Evolutionary conservation across 2,329 filamentous ascomycete genomes (phyloP).

Genomic region (Mycosphaerella sp.): DNA sequence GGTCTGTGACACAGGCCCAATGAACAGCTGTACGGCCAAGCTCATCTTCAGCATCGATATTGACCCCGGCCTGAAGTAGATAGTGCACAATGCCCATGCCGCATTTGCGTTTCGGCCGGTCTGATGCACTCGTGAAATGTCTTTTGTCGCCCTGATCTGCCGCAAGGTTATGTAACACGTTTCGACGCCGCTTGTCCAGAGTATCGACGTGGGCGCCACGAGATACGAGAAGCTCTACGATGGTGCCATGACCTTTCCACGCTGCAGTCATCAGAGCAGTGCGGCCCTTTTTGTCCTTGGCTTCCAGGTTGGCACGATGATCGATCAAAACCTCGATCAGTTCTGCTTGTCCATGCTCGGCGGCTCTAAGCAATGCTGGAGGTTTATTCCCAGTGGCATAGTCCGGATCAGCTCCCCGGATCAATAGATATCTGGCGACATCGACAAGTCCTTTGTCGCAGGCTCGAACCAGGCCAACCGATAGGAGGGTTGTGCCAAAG

Average conservation of each 20-base stretch:
- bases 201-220: slow-evolving; percentile 23
- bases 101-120: slow-evolving; percentile 15
- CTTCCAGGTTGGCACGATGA: slow-evolving; percentile 19
- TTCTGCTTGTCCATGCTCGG: slow-evolving; percentile 16
- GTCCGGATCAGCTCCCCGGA: slow-evolving; percentile 36
- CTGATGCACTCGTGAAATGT: slow-evolving; percentile 5
- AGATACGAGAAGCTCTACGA: slow-evolving; percentile 36
- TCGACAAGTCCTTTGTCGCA: slow-evolving; percentile 34
- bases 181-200: slow-evolving; percentile 20
- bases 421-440: slow-evolving; percentile 32
- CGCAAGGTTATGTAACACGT: slow-evolving; percentile 39
- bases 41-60: slow-evolving; percentile 22
- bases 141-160: slow-evolving; percentile 33
- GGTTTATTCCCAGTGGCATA: slow-evolving; percentile 20
- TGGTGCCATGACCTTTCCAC: slow-evolving; percentile 37
- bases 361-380: slow-evolving; percentile 20
- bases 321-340: slow-evolving; percentile 19
- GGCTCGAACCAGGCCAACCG: slow-evolving; percentile 37
- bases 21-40: slow-evolving; percentile 24
- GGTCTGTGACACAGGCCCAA: slow-evolving; percentile 25
- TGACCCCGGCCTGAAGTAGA: slow-evolving; percentile 22
- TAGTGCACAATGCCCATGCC: slow-evolving; percentile 21
- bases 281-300: slow-evolving; percentile 41
- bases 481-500: slow-evolving; percentile 36
- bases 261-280: slow-evolving; percentile 42